A percentile compares a stretch with the other conserved stretches of the same genome.
These are phyloP conservation scores for Xylariaceae sp. DNA, from an alignment of 2,329 filamentous ascomycete genomes.

Conservation along the genomic window DNA sequence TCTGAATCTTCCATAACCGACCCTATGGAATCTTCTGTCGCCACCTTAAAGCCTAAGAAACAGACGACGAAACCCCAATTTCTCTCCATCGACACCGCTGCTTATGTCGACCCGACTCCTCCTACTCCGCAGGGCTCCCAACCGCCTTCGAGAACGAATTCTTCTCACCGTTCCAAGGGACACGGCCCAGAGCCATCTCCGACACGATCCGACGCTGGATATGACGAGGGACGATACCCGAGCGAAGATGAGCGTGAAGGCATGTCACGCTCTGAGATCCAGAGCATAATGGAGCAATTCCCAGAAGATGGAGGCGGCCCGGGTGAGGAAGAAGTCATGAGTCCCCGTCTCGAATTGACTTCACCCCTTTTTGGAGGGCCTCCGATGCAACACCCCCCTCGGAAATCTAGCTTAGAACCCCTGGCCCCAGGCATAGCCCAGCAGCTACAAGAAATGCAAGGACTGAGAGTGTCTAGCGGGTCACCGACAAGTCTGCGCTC, in stretches of 20 bases:
- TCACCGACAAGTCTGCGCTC: slow-evolving; percentile 35
- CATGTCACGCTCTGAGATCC: slow-evolving; percentile 78
- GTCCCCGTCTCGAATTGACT: slow-evolving; percentile 77
- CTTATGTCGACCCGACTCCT: slow-evolving; percentile 56
- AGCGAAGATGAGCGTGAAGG: slow-evolving; percentile 64
- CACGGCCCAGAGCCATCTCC: slow-evolving; percentile 43
- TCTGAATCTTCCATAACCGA: slow-evolving; percentile 7
- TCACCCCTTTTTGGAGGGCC: slow-evolving; percentile 67
- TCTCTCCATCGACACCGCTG: slow-evolving; percentile 41
- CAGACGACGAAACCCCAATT: slow-evolving; percentile 41
- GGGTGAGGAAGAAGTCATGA: slow-evolving; percentile 83
- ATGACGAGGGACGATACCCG: slow-evolving; percentile 52
- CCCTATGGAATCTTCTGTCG: slow-evolving; percentile 41
- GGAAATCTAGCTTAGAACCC: slow-evolving; percentile 82
- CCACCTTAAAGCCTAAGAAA: slow-evolving; percentile 44
- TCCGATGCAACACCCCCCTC: slow-evolving; percentile 67
- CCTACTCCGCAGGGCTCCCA: slow-evolving; percentile 51
- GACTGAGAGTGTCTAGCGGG: slow-evolving; percentile 34
- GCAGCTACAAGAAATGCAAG: slow-evolving; percentile 45
- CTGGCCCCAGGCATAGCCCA: slow-evolving; percentile 47
- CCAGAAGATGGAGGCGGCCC: slow-evolving; percentile 68
- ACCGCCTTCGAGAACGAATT: slow-evolving; percentile 55
- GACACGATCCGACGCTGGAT: slow-evolving; percentile 49
- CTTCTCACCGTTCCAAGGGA: slow-evolving; percentile 48
- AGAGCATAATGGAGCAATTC: slow-evolving; percentile 97